A percentile compares a stretch with the other conserved stretches of the same genome.
These are phyloP conservation scores for Leishmania braziliensis DNA, from an alignment of 208 protist genomes.

Conservation along the genomic window DNA sequence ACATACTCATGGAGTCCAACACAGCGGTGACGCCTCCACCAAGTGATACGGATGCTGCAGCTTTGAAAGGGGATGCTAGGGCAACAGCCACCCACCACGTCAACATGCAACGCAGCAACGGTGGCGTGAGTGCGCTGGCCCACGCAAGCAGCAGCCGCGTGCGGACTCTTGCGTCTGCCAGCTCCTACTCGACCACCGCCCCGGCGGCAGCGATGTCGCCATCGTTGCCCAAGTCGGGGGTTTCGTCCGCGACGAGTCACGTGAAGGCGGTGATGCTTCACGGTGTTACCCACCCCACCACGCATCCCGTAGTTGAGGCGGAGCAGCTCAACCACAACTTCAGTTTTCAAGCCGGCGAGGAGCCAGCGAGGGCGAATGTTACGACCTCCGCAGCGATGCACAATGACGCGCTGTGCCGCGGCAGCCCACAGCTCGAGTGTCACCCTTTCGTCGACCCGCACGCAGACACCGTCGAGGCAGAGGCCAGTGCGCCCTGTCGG, in stretches of 20 bases:
- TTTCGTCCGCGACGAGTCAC: slow-evolving; percentile 4
- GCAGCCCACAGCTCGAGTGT: background rate
- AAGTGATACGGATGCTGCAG: background rate
- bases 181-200: background rate
- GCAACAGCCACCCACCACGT: background rate
- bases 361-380: background rate
- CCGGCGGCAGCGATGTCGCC: background rate
- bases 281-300: slow-evolving; percentile 32
- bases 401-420: background rate
- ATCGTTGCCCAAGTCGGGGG: background rate
- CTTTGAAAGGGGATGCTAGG: background rate
- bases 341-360: slow-evolving; percentile 35
- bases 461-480: background rate
- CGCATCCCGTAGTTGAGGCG: slow-evolving; percentile 22
- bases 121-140: background rate
- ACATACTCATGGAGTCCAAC: background rate
- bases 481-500: background rate
- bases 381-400: background rate
- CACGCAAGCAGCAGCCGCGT: background rate
- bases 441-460: background rate
- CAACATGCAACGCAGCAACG: background rate
- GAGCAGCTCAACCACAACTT: slow-evolving; percentile 47
- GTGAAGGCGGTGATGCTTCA: slow-evolving; percentile 37
- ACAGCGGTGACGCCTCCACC: background rate
- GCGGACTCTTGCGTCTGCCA: background rate